Percentiles rank a stretch among this genome's conserved stretches.
phyloP scores from a whole-genome alignment of 176 grass and related monocot genomes.

The Ananas comosus region DNA sequence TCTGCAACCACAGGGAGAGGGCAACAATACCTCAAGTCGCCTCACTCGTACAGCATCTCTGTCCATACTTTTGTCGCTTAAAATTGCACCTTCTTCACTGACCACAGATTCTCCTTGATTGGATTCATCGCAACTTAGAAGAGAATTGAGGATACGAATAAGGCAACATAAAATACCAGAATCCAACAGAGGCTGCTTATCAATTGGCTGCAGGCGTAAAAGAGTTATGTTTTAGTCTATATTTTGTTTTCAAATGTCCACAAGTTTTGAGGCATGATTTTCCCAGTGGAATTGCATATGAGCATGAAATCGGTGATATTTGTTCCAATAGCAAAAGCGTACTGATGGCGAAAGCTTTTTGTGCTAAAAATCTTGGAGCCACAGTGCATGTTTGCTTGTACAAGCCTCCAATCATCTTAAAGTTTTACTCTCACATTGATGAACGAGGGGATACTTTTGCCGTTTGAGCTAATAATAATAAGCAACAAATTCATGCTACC shows the following conservation, averaged over 20 bases:
- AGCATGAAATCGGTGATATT: neutral
- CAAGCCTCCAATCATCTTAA: neutral
- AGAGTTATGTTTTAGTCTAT: conserved; percentile 19
- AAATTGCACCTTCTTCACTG: conserved; percentile 32
- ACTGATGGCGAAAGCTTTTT: neutral
- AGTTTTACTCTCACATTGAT: neutral
- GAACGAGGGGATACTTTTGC: neutral
- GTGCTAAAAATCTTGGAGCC: neutral
- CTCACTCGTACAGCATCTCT: conserved; percentile 39
- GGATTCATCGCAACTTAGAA: conserved; percentile 59
- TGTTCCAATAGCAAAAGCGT: neutral
- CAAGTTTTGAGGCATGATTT: neutral
- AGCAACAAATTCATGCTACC: too few relatives aligned
- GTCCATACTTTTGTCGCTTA: conserved; percentile 53
- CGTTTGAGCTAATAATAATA: neutral
- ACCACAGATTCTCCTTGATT: conserved; percentile 29
- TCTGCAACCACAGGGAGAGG: conserved; percentile 18
- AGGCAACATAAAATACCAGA: conserved; percentile 97
- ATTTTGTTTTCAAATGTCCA: neutral
- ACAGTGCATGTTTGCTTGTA: neutral
- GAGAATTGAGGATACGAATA: conserved; percentile 86
- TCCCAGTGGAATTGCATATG: neutral
- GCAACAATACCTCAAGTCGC: conserved; percentile 64
- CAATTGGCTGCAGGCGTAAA: conserved; percentile 59
- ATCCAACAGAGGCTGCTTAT: conserved; percentile 90